These are phyloP conservation scores for Aspergillus fumigatus DNA, from an alignment of 2,329 filamentous ascomycete genomes.

Conservation along the genomic window DNA sequence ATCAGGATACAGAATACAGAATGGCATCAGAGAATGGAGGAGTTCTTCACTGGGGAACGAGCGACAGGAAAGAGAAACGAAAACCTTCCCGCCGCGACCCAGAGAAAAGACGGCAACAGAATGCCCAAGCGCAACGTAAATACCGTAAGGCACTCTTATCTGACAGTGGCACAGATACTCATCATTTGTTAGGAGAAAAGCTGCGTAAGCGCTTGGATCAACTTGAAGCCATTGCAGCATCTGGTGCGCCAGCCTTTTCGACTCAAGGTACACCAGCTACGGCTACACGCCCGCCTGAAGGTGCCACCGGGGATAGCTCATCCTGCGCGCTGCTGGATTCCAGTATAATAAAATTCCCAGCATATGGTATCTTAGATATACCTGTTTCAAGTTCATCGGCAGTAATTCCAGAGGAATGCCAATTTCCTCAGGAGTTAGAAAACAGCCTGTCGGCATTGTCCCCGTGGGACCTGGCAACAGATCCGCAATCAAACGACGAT, in stretches of 20 bases:
- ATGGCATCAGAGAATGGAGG: slow-evolving; percentile 3
- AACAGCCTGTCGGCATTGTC: not conserved
- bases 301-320: no score
- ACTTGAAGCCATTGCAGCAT: slow-evolving; percentile 12
- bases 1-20: not conserved
- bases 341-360: no score
- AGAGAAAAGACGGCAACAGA: slow-evolving; percentile 19
- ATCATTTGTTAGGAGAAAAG: slow-evolving; percentile 11
- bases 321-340: no score
- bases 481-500: not conserved
- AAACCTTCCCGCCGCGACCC: slow-evolving; percentile 21
- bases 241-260: not conserved
- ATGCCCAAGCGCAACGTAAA: slow-evolving; percentile 17
- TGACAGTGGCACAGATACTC: no score
- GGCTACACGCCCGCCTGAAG: not conserved
- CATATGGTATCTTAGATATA: not conserved
- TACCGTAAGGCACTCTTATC: slow-evolving; percentile 11
- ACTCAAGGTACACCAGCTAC: not conserved
- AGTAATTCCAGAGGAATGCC: not conserved
- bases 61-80: slow-evolving; percentile 9
- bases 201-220: slow-evolving; percentile 11
- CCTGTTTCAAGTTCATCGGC: slow-evolving; percentile 1
- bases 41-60: not conserved
- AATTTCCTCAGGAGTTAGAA: not conserved
- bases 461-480: slow-evolving; percentile 5